Evolutionary conservation across 2,329 filamentous ascomycete genomes (phyloP).

Genomic region (Fusarium marasasianum): DNA sequence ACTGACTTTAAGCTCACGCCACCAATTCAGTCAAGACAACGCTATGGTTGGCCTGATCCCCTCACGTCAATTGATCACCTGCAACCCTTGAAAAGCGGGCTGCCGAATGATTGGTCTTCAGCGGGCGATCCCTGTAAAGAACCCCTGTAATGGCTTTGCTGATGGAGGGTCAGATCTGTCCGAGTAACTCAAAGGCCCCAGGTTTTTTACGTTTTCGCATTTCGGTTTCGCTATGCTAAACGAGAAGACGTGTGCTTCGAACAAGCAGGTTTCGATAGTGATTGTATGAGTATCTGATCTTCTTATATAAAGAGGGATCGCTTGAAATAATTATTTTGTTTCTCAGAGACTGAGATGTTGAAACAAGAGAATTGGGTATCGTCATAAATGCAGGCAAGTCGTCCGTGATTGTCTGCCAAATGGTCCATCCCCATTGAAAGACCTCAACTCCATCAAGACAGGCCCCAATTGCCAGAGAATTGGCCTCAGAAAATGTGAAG

Average conservation of each 20-base stretch:
- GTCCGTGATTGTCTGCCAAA: neutral
- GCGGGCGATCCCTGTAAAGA: neutral
- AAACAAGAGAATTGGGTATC: conserved; percentile 8
- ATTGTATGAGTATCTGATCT: neutral
- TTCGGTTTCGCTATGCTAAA: conserved; percentile 28
- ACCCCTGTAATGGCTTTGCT: neutral
- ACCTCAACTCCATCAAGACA: neutral
- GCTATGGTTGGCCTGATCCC: conserved; percentile 4
- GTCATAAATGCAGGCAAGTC: neutral
- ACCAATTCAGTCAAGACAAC: neutral
- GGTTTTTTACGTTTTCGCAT: conserved; percentile 21
- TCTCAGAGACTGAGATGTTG: too few relatives aligned
- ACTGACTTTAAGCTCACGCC: conserved; percentile 21
- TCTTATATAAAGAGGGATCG: neutral
- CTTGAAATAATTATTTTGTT: neutral
- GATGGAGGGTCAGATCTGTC: conserved; percentile 25
- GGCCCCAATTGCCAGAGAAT: neutral
- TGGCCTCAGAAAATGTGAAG: fast-evolving
- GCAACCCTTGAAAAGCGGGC: conserved; percentile 12
- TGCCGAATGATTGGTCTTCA: neutral
- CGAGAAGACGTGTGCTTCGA: neutral
- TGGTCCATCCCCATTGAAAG: neutral
- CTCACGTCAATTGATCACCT: conserved; percentile 5
- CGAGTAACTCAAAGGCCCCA: conserved; percentile 34
- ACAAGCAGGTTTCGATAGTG: neutral